Evolutionary conservation across 345 rosid genomes (phyloP), one percentile per base, ranked within the genome.

Genomic region (Citrus glauca): DNA sequence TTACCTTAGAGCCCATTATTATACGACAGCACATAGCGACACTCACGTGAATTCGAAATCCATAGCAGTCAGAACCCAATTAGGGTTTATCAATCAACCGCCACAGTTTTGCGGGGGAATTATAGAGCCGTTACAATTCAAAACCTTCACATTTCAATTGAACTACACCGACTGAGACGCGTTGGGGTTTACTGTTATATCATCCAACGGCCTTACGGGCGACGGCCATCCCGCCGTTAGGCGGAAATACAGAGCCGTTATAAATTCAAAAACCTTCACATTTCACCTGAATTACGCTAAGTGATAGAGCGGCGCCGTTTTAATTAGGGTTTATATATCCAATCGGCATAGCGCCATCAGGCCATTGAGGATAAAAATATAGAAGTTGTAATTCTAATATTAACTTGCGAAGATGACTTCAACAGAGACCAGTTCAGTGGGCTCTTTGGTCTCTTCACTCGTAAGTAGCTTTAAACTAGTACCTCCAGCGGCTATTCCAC

Each of bases 401-500:
- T 19, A 17, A 53, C 40, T 55, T 13, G 65, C 20, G 74, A 55
- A 48, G 65, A 80, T 81, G 88, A 19, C 57, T 25, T 61, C 81
- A 25, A 30, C 63, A 25, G 77, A 79, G 76, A 75, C 50, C 76
- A 77, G 50, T 35, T 35, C 80, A 35, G 75, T 76, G 88, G 84
- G 87, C 17, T 82, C 92, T 65, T 38, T 90, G 45, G 77, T 87
- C 79, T 45, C 86, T 68, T 88, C 96, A 32, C 88, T 93, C 45
- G 89, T 90, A 4, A 77, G 77, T 74, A 90, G 92, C 89, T 87
- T 92, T 68, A 80, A 81, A 30, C 85, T 88, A 22, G 91, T 95
- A 59, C 97, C 94, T 68, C 84, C 83, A 75, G 63, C 87, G 4
- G 97, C 96, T 62, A 72, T 95, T 50, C 96, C 98, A n/a, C 83